These are phyloP conservation scores for Psilocybe mexicana DNA, from an alignment of 1,284 basidiomycete genomes.

Conservation along the genomic window DNA sequence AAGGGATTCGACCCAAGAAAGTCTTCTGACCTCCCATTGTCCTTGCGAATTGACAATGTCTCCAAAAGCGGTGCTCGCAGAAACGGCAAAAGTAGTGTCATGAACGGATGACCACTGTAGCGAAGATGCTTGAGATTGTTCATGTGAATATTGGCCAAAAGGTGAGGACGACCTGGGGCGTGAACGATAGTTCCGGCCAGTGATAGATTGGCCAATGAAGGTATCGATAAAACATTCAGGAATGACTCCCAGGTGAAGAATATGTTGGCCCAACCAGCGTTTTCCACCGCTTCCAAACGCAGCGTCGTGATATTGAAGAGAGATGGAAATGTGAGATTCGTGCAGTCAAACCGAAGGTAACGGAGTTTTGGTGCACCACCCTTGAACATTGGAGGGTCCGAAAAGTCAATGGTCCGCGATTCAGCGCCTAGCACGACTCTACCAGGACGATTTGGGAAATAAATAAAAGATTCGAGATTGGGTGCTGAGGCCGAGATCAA, in stretches of 20 bases:
- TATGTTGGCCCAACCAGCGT: neutral
- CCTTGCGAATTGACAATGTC: constrained; percentile 11
- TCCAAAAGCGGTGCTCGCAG: constrained; percentile 15
- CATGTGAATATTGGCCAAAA: constrained; percentile 3
- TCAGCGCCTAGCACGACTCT: no score
- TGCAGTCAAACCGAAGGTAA: constrained; percentile 7
- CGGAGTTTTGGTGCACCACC: constrained; percentile 14
- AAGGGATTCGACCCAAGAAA: neutral
- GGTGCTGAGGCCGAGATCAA: no score
- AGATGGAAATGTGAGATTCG: neutral
- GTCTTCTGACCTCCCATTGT: neutral
- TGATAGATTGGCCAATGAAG: constrained; percentile 14
- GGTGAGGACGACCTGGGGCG: neutral
- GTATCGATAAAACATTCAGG: constrained; percentile 10
- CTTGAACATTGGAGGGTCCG: constrained; percentile 9
- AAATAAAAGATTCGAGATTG: no score
- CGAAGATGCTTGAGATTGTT: constrained; percentile 16
- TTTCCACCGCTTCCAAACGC: constrained; percentile 11
- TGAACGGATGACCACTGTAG: constrained; percentile 3
- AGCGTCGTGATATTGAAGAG: constrained; percentile 17
- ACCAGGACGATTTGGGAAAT: no score
- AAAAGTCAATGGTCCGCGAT: no score
- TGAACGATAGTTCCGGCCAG: constrained; percentile 6
- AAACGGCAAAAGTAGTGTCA: constrained; percentile 9
- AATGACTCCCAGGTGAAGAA: neutral